These are phyloP conservation scores for Aureobasidium sp. DNA, from an alignment of 2,329 filamentous ascomycete species.

Conservation along the genomic window DNA sequence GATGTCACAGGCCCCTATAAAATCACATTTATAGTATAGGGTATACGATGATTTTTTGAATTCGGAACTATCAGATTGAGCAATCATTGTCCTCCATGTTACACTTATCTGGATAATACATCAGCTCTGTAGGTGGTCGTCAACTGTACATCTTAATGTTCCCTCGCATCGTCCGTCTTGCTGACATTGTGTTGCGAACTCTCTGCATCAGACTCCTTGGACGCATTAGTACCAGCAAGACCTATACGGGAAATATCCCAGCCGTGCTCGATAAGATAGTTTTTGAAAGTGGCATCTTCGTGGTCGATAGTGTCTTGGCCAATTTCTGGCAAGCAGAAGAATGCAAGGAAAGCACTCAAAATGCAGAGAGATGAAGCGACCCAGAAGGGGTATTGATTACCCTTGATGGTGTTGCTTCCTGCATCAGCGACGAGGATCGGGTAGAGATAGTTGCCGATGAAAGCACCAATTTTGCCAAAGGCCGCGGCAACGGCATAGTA, in stretches of 20 bases:
- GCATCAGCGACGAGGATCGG: conserved; percentile 59
- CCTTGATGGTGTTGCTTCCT: conserved; percentile 52
- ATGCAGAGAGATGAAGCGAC: conserved; percentile 79
- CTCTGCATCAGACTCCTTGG: not conserved
- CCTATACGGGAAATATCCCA: conserved; percentile 63
- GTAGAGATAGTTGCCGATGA: conserved; percentile 5
- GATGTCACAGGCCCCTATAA: too few species aligned
- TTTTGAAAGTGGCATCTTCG: conserved; percentile 79
- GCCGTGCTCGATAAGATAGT: conserved; percentile 75
- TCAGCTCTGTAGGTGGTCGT: too few species aligned
- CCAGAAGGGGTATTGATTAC: conserved; percentile 86
- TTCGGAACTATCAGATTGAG: too few species aligned
- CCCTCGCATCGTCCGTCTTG: not conserved
- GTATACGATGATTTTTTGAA: too few species aligned
- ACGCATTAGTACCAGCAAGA: not conserved
- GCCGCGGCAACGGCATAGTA: conserved; percentile 78
- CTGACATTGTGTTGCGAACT: not conserved
- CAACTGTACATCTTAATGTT: not conserved
- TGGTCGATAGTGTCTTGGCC: conserved; percentile 80
- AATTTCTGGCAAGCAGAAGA: conserved; percentile 76
- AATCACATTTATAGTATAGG: too few species aligned
- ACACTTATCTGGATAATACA: too few species aligned
- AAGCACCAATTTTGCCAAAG: conserved; percentile 66
- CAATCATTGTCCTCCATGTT: too few species aligned
- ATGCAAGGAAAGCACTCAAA: conserved; percentile 70